These are phyloP conservation scores for Ascochyta rabiei DNA, from an alignment of 2,329 filamentous ascomycete genomes.

Conservation along the genomic window DNA sequence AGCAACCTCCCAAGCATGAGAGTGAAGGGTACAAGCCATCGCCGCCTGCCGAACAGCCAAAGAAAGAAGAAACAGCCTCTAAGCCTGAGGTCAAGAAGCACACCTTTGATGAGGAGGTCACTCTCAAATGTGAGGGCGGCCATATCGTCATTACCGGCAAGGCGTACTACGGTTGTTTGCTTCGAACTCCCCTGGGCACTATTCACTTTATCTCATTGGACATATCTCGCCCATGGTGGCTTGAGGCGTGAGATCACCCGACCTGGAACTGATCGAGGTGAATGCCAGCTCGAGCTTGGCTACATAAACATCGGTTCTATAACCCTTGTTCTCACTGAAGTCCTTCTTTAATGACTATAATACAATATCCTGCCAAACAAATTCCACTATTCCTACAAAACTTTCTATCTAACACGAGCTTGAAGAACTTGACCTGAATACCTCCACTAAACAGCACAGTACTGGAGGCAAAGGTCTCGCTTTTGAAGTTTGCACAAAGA, in stretches of 20 bases:
- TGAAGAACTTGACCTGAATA: too few species aligned
- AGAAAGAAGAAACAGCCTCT: constrained; percentile 3
- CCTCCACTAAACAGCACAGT: too few species aligned
- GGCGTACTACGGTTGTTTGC: not conserved
- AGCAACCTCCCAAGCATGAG: not conserved
- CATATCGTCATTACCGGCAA: constrained; percentile 18
- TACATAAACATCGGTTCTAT: not conserved
- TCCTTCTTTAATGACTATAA: not conserved
- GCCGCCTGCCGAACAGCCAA: not conserved
- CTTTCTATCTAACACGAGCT: too few species aligned
- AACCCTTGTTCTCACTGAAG: not conserved
- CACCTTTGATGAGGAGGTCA: constrained; percentile 21
- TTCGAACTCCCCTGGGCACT: not conserved
- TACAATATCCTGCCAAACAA: not conserved
- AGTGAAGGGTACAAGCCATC: not conserved
- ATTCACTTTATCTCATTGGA: not conserved
- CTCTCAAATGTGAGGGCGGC: constrained; percentile 21
- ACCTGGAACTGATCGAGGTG: not conserved
- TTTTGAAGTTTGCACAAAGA: too few species aligned
- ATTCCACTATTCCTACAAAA: not conserved
- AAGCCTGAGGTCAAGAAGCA: constrained; percentile 6
- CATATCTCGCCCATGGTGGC: not conserved
- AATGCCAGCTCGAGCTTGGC: not conserved
- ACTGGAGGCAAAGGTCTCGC: too few species aligned
- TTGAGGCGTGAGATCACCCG: not conserved